Percentiles rank a stretch among this genome's conserved stretches.
These are phyloP conservation scores for Aspergillus chevalieri DNA, from an alignment of 2,329 filamentous ascomycete species.

Conservation along the genomic window DNA sequence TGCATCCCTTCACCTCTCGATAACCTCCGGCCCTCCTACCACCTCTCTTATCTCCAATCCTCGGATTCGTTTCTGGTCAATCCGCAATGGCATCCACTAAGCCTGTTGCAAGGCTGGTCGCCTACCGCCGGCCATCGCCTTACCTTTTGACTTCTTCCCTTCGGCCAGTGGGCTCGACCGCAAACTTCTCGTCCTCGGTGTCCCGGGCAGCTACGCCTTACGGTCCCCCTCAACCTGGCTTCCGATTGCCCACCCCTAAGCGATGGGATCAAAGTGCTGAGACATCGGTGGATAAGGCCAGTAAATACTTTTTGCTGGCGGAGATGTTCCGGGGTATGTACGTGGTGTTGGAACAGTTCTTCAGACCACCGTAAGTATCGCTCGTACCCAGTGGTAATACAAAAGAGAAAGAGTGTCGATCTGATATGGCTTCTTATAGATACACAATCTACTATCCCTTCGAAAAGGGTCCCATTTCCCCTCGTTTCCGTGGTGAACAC, in stretches of 20 bases:
- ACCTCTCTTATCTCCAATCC: neutral
- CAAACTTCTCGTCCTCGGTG: slow-evolving; percentile 60
- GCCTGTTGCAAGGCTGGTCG: slow-evolving; percentile 39
- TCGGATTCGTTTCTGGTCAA: neutral
- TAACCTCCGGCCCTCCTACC: slow-evolving; percentile 7
- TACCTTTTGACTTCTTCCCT: slow-evolving; percentile 26
- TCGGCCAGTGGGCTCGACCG: slow-evolving; percentile 41
- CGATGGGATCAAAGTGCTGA: slow-evolving; percentile 78
- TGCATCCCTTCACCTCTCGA: slow-evolving; percentile 7
- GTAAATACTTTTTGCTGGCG: slow-evolving; percentile 89
- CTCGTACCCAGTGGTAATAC: slow-evolving; percentile 1
- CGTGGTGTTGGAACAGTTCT: slow-evolving; percentile 94
- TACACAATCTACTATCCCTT: slow-evolving; percentile 99
- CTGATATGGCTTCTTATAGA: slow-evolving; percentile 42
- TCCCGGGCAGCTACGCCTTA: slow-evolving; percentile 59
- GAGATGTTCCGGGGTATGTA: slow-evolving; percentile 99
- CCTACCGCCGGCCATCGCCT: slow-evolving; percentile 34
- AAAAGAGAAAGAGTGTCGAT: neutral
- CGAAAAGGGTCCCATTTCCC: slow-evolving; percentile 97
- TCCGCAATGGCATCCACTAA: slow-evolving; percentile 40
- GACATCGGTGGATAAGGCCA: slow-evolving; percentile 71
- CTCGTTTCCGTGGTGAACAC: slow-evolving; percentile 96
- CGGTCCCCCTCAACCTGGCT: slow-evolving; percentile 72
- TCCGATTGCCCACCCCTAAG: slow-evolving; percentile 67
- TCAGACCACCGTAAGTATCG: slow-evolving; percentile 82